A percentile compares a stretch with the other conserved stretches of the same genome.
Conservation (phyloP, 768 basidiomycete species). For the Pleurotus tuoliensis region DNA sequence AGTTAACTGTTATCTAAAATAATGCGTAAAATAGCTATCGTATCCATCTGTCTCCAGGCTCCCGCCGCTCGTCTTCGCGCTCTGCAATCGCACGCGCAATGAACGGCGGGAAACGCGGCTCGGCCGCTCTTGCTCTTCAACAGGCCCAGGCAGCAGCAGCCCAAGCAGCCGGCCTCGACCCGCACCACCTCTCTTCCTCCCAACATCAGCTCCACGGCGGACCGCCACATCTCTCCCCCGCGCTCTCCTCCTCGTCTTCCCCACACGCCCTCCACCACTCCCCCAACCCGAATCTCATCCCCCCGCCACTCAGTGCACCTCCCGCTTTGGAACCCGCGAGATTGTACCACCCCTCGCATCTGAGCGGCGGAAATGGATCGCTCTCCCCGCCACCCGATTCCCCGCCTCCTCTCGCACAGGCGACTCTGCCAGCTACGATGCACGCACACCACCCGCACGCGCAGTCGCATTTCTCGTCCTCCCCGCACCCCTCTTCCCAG, state of each 20-base stretch:
- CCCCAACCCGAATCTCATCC: not conserved
- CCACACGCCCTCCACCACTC: not conserved
- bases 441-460: conserved; percentile 27
- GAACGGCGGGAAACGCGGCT: conserved; percentile 14
- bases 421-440: conserved; percentile 41
- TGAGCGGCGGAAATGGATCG: not conserved
- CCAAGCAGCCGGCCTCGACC: conserved; percentile 10
- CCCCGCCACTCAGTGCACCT: conserved; percentile 33
- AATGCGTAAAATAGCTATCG: conserved; percentile 50
- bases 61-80: conserved; percentile 62
- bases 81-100: conserved; percentile 48
- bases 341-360: conserved; percentile 21
- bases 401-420: conserved; percentile 50
- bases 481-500: conserved; percentile 39
- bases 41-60: conserved; percentile 79
- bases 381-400: conserved; percentile 49
- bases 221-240: no score
- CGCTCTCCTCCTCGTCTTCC: not conserved
- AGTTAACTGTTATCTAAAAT: not conserved
- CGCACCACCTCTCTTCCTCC: no score
- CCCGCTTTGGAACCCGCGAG: conserved; percentile 45
- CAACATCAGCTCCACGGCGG: no score
- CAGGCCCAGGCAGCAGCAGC: conserved; percentile 15
- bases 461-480: conserved; percentile 41
- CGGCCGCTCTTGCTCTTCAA: conserved; percentile 24